These are phyloP conservation scores for Lavandula angustifolia DNA, from an alignment of 257 asterid species.

Conservation along the genomic window DNA sequence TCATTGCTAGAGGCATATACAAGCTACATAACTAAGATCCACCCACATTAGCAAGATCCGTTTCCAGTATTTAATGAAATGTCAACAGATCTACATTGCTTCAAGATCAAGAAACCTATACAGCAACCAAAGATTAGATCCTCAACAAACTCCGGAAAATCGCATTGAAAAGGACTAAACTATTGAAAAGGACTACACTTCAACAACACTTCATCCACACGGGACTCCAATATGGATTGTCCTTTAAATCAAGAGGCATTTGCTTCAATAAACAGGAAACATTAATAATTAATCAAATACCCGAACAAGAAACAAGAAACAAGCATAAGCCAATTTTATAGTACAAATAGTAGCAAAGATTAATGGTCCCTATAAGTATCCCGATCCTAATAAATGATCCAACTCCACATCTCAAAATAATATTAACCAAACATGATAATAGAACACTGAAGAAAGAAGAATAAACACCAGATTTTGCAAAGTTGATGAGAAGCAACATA, in stretches of 20 bases:
- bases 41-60: conserved; percentile 34
- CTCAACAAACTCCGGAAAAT: conserved; percentile 22
- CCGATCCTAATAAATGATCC: conserved; percentile 20
- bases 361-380: not conserved
- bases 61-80: conserved; percentile 13
- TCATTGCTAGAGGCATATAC: not conserved
- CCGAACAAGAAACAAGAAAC: not conserved
- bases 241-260: conserved; percentile 36
- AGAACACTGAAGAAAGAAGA: not conserved
- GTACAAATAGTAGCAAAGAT: conserved; percentile 27
- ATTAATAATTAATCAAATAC: conserved; percentile 11
- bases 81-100: conserved; percentile 36
- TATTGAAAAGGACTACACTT: conserved; percentile 20
- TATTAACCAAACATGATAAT: conserved; percentile 19
- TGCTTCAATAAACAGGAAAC: conserved; percentile 28
- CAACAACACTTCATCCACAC: conserved; percentile 21
- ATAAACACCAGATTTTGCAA: not conserved
- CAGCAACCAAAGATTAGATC: conserved; percentile 14
- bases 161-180: conserved; percentile 17
- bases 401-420: conserved; percentile 13
- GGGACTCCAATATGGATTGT: conserved; percentile 19
- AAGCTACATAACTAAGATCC: conserved; percentile 23
- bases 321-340: conserved; percentile 22
- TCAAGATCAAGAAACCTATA: conserved; percentile 19
- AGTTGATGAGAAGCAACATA: not conserved